Evolutionary conservation across 345 rosid genomes (phyloP).

Genomic region (Ceriops tagal): DNA sequence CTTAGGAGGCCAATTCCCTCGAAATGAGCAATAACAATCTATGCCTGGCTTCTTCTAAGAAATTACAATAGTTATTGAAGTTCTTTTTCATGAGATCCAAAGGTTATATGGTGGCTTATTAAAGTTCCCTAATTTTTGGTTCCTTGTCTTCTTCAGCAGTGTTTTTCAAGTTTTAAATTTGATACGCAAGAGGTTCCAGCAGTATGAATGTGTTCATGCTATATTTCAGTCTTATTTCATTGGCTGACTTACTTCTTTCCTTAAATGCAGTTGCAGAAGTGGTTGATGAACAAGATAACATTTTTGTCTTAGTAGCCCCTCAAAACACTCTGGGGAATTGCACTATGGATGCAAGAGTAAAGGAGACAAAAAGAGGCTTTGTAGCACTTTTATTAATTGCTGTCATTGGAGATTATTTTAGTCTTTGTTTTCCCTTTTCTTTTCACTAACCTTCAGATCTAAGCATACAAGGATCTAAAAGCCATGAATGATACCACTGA

Average conservation of each 20-base stretch:
- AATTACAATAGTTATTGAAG: conserved; percentile 30
- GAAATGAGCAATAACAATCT: no score
- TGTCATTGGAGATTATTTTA: conserved; percentile 4
- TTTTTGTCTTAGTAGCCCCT: conserved; percentile 86
- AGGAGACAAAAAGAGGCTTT: conserved; percentile 4
- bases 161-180: no score
- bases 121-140: conserved; percentile 40
- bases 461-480: conserved; percentile 55
- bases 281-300: conserved; percentile 81
- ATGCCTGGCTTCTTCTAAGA: no score
- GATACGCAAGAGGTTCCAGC: no score
- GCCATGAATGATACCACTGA: conserved; percentile 94
- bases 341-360: conserved; percentile 61
- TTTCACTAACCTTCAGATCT: conserved; percentile 13
- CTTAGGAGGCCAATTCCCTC: no score
- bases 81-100: no score
- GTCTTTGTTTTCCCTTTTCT: not conserved
- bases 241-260: not conserved
- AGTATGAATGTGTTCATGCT: not conserved
- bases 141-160: not conserved
- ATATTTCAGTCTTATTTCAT: not conserved
- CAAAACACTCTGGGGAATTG: conserved; percentile 94
- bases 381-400: not conserved
- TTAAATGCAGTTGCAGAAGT: conserved; percentile 60
- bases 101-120: no score